phyloP scores from a whole-genome alignment of 164 flowering plant species.

The Piper betle region DNA sequence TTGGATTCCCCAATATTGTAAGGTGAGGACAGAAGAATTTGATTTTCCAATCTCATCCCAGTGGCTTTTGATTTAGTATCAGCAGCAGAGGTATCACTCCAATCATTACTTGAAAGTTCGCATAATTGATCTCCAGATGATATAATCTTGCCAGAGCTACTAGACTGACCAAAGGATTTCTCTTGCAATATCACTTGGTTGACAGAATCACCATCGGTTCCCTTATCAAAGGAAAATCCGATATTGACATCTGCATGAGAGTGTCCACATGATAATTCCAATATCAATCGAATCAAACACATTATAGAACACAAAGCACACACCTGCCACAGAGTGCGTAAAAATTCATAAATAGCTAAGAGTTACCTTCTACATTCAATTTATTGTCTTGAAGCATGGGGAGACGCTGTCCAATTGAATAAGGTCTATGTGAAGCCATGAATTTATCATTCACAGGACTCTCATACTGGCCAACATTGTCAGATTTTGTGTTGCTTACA shows the following conservation, averaged over 20 bases:
- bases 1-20: slow-evolving; percentile 24
- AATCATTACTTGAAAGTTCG: slow-evolving; percentile 22
- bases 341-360: neutral
- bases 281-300: neutral
- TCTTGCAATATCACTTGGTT: slow-evolving; percentile 27
- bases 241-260: slow-evolving; percentile 30
- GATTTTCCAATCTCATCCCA: slow-evolving; percentile 28
- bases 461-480: slow-evolving; percentile 17
- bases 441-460: slow-evolving; percentile 24
- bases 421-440: slow-evolving; percentile 16
- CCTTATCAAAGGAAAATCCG: slow-evolving; percentile 15
- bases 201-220: slow-evolving; percentile 25
- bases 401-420: slow-evolving; percentile 22
- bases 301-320: neutral
- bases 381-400: slow-evolving; percentile 21
- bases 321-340: neutral
- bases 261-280: neutral
- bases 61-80: slow-evolving; percentile 29
- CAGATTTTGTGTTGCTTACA: slow-evolving; percentile 18
- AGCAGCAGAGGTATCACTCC: slow-evolving; percentile 23
- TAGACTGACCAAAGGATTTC: slow-evolving; percentile 19
- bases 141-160: slow-evolving; percentile 34
- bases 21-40: slow-evolving; percentile 13
- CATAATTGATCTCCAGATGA: slow-evolving; percentile 28
- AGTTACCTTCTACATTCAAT: slow-evolving; percentile 37